Evolutionary conservation across 305 asterid species (phyloP).

Genomic region (Fraxinus baroniana): DNA sequence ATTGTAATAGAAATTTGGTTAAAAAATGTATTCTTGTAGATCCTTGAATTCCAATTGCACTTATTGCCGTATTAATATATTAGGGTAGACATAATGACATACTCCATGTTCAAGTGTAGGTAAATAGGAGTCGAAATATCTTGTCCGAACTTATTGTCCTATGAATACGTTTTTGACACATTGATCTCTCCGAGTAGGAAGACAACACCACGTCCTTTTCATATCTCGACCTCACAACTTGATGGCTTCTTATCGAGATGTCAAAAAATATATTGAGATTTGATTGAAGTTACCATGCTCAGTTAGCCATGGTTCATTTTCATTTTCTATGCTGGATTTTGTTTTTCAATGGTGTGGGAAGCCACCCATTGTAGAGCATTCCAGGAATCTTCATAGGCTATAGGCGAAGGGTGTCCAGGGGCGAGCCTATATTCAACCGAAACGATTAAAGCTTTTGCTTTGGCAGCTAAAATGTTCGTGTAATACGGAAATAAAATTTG

Average conservation of each 20-base stretch:
- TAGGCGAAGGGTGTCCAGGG: slow-evolving; percentile 36
- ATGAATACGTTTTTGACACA: not conserved
- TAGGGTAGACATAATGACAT: not conserved
- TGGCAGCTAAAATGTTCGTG: slow-evolving; percentile 23
- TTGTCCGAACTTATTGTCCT: not conserved
- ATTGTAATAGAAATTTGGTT: not conserved
- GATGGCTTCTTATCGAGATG: not conserved
- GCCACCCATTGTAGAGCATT: slow-evolving; percentile 33
- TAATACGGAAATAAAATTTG: slow-evolving; percentile 20
- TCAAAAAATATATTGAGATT: not conserved
- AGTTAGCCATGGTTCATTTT: slow-evolving; percentile 32
- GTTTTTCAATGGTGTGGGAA: slow-evolving; percentile 6
- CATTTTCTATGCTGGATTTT: not conserved
- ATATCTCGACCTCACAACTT: not conserved
- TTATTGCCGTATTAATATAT: not conserved
- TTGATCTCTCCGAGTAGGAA: not conserved
- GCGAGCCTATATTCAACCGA: slow-evolving; percentile 44
- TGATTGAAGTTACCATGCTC: slow-evolving; percentile 29
- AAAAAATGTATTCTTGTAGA: not conserved
- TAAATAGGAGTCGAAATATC: not conserved
- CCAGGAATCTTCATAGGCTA: slow-evolving; percentile 40
- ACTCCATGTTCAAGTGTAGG: not conserved
- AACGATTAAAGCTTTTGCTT: slow-evolving; percentile 32
- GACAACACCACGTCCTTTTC: not conserved
- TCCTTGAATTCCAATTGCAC: not conserved